Evolutionary conservation across 768 basidiomycete species (phyloP).

Genomic region (Suillus variegatus): DNA sequence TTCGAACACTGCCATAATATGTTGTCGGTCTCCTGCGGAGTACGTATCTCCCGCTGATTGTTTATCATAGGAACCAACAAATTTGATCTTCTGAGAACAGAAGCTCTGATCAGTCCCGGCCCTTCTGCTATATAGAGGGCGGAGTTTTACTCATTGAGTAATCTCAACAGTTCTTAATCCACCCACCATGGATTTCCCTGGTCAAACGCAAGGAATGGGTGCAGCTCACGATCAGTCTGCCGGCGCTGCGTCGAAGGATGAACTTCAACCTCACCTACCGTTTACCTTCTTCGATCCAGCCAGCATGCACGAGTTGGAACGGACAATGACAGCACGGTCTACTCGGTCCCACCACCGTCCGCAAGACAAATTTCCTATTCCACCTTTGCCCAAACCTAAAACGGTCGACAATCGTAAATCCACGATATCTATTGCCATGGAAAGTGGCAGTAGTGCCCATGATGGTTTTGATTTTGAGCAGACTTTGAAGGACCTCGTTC

Average conservation of each 20-base stretch:
- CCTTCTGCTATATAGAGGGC: background rate
- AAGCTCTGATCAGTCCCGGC: background rate
- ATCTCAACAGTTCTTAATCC: background rate
- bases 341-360: background rate
- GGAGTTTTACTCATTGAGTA: background rate
- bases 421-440: slow-evolving; percentile 1
- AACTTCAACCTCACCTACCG: background rate
- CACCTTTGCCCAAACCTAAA: background rate
- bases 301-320: background rate
- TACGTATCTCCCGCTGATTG: background rate
- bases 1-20: background rate
- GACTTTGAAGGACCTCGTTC: slow-evolving; percentile 25
- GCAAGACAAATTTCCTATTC: background rate
- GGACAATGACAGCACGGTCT: slow-evolving; percentile 2
- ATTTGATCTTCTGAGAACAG: background rate
- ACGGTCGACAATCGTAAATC: background rate
- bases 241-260: background rate
- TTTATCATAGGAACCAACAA: background rate
- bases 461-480: slow-evolving; percentile 35
- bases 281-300: slow-evolving; percentile 6
- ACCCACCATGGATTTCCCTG: background rate
- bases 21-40: background rate
- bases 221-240: background rate
- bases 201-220: background rate
- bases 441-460: slow-evolving; percentile 30